phyloP scores from a whole-genome alignment of 768 basidiomycete species.

The Dendrothele bispora region DNA sequence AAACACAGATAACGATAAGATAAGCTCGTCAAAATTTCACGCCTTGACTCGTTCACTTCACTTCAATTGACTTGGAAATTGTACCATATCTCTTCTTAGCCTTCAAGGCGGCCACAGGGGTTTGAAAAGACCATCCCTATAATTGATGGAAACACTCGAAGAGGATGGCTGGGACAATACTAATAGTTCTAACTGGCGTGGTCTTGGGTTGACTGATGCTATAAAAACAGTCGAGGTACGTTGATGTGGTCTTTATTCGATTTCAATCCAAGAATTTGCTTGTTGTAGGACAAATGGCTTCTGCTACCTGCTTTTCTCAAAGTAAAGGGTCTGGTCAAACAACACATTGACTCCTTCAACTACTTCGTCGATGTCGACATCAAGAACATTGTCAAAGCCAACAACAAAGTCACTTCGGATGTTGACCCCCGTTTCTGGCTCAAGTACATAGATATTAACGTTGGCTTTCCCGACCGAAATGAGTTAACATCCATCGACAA shows the following conservation, averaged over 20 bases:
- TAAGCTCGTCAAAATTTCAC: too few species aligned
- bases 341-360: constrained; percentile 98
- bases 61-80: too few species aligned
- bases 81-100: too few species aligned
- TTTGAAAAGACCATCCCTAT: too few species aligned
- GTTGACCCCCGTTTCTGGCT: constrained; percentile 97
- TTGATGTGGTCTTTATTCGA: constrained; percentile 1
- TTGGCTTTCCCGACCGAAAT: constrained; percentile 88
- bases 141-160: constrained; percentile 18
- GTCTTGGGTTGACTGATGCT: constrained; percentile 81
- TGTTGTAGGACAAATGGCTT: constrained; percentile 92
- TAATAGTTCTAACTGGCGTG: constrained; percentile 63
- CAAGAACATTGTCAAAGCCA: constrained; percentile 93
- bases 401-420: constrained; percentile 92
- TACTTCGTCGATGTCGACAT: constrained; percentile 98
- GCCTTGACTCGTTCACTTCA: too few species aligned
- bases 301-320: constrained; percentile 94
- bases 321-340: constrained; percentile 98
- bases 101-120: too few species aligned
- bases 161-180: constrained; percentile 61
- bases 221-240: constrained; percentile 89
- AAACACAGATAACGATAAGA: too few species aligned
- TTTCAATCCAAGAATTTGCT: constrained; percentile 10
- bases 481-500: constrained; percentile 79
- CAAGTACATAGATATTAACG: constrained; percentile 93